Base-by-base conservation (phyloP, 2,329 filamentous ascomycete species). In the Leptographium procerum region DNA sequence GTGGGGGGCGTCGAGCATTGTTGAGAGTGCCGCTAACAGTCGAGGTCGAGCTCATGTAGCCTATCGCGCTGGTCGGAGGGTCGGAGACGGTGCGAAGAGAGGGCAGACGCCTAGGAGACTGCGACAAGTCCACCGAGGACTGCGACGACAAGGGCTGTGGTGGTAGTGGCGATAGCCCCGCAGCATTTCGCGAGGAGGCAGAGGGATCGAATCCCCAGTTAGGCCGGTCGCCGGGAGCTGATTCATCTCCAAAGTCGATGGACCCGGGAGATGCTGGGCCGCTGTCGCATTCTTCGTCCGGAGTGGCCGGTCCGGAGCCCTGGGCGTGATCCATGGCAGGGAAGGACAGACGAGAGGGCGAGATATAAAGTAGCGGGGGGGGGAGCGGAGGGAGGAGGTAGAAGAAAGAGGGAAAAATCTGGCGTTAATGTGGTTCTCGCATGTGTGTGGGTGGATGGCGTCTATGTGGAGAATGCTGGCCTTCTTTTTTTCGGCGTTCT, bases 21-120 rank as follows among this genome's bases (percentile, higher is more conserved):
- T 86, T 90, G 66, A 96, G 75, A 59, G 88, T 81, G 47, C 90
- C 90, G 4, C 91, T 76, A 47, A 89, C 85, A 31, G 87, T 94
- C n/a, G 91, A 96, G n/a, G 85, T 91, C 8, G 87, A 75, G 58
- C 83, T 89, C 83, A 95, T 91, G 59, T 73, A 70, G 28, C 72
- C 71, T 33, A 74, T 68, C 16, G 57, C 73, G 55, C 57, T 74
- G 55, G 74, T 75, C 63, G 77, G 73, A 24, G 84, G 74, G 55
- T 85, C 81, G 57, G 84, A 83, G 24, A 81, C 71, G 52, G 82
- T 81, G 64, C 84, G 81, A 48, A 84, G 70, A 6, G 82, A 82
- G 24, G 83, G 78, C 59, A 85, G 67, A 69, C 55, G 60, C 50
- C 57, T 55, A 48, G 57, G 52, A 26, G 55, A 47, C 16, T 47